A percentile compares a stretch with the other conserved stretches of the same genome.
Conservation (phyloP, 23 red algal genomes). For the Pyropia yezoensis region DNA sequence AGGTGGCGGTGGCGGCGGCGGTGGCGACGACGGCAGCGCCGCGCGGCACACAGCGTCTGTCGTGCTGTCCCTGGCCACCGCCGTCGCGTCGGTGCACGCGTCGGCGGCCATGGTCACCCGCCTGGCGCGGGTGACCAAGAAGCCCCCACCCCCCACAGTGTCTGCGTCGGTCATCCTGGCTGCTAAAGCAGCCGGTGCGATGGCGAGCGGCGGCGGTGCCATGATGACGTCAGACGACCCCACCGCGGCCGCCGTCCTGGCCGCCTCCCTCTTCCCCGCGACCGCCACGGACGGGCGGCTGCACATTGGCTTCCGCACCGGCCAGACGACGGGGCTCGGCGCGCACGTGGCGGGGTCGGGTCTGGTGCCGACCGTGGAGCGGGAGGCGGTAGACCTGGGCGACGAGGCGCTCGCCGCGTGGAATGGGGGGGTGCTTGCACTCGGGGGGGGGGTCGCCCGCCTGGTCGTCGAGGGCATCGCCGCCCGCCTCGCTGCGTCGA, state of each 20-base stretch:
- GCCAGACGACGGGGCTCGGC: conserved; percentile 61
- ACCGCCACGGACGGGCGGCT: conserved; percentile 16
- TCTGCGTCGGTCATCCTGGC: conserved; percentile 45
- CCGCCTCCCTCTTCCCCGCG: too few relatives aligned
- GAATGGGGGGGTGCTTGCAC: conserved; percentile 33
- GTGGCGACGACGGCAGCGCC: not conserved
- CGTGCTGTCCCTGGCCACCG: conserved; percentile 22
- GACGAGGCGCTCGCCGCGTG: conserved; percentile 38
- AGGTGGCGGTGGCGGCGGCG: conserved; percentile 13
- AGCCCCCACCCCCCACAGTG: conserved; percentile 20
- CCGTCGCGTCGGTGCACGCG: conserved; percentile 19
- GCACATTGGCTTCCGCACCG: conserved; percentile 62
- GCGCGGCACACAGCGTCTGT: conserved; percentile 1
- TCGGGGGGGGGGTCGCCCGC: conserved; percentile 35
- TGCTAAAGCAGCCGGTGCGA: not conserved
- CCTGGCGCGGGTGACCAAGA: conserved; percentile 62
- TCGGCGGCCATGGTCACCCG: conserved; percentile 14
- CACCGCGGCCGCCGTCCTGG: not conserved
- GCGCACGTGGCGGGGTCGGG: conserved; percentile 40
- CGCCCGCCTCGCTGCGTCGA: not conserved
- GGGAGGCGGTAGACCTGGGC: conserved; percentile 56
- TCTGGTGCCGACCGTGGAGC: conserved; percentile 51
- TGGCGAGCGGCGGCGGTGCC: not conserved
- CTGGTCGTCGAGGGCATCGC: conserved; percentile 13
- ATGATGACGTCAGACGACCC: not conserved